Conservation (phyloP, 805 yeast species). For the Yarrowia sp. region DNA sequence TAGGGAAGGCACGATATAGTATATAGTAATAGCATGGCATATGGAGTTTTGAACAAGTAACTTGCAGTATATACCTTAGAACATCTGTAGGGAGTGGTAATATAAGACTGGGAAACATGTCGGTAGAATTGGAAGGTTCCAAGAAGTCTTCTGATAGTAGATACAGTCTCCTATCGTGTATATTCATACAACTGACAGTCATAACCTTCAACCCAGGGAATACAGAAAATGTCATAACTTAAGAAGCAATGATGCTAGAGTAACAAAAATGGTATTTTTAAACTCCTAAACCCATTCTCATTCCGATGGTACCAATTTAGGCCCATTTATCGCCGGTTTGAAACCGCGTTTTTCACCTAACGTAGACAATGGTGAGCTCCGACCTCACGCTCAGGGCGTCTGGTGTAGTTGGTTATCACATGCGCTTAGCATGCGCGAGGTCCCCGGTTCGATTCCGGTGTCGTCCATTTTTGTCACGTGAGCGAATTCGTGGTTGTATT, state of each 20-base stretch:
- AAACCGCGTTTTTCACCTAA: neutral
- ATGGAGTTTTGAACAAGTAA: no score
- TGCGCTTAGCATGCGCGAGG: constrained; percentile 30
- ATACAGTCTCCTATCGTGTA: no score
- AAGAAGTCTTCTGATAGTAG: no score
- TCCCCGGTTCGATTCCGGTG: constrained; percentile 26
- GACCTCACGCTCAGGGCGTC: constrained; percentile 1
- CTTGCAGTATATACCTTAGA: no score
- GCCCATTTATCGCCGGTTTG: neutral
- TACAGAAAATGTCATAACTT: no score
- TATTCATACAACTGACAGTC: no score
- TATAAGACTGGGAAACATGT: no score
- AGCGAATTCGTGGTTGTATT: neutral
- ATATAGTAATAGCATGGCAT: neutral
- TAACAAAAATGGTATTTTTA: no score
- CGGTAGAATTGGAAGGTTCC: no score
- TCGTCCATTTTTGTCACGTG: constrained; percentile 31
- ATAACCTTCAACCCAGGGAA: no score
- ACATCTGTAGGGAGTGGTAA: no score
- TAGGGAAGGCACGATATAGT: neutral
- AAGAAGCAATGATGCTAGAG: no score
- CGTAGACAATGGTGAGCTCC: constrained; percentile 5
- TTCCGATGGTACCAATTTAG: neutral
- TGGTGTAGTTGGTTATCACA: constrained; percentile 21
- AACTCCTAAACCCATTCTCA: neutral